Evolutionary conservation across 306 rosid genomes (phyloP).

Genomic region (Alnus rubra): DNA sequence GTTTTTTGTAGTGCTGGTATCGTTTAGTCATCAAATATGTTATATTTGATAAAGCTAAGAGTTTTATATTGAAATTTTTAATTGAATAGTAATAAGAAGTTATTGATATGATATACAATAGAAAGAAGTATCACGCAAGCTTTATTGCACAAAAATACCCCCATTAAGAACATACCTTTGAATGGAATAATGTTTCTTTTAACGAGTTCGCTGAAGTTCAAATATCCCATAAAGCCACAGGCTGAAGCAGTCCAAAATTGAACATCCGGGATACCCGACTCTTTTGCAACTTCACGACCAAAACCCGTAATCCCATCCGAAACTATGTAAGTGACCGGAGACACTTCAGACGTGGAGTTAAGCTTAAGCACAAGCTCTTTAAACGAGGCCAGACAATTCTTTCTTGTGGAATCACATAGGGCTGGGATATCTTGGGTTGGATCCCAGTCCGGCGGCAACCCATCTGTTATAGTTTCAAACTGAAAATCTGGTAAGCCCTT

Average conservation of each 20-base stretch:
- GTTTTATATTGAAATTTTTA: too few species aligned
- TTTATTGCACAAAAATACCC: neutral
- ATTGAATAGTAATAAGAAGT: too few species aligned
- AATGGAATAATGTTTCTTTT: slow-evolving; percentile 35
- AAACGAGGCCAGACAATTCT: slow-evolving; percentile 23
- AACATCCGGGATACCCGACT: slow-evolving; percentile 32
- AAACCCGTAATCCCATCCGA: slow-evolving; percentile 36
- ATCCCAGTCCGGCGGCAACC: slow-evolving; percentile 14
- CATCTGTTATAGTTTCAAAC: slow-evolving; percentile 33
- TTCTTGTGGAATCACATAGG: slow-evolving; percentile 27
- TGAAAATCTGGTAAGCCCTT: slow-evolving; percentile 20
- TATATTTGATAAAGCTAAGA: too few species aligned
- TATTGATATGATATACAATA: too few species aligned
- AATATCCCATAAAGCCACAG: slow-evolving; percentile 39
- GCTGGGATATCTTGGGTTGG: slow-evolving; percentile 24
- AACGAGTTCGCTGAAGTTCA: slow-evolving; percentile 28
- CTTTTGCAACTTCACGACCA: slow-evolving; percentile 25
- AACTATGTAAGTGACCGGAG: slow-evolving; percentile 29
- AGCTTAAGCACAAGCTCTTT: slow-evolving; percentile 30
- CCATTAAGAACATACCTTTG: slow-evolving; percentile 13
- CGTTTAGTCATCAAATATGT: too few species aligned
- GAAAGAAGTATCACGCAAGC: too few species aligned
- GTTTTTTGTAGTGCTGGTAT: too few species aligned
- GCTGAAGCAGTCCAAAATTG: slow-evolving; percentile 47
- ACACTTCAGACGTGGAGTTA: slow-evolving; percentile 18